Conservation (phyloP, 495 filamentous ascomycete genomes). For the Hypoxylon rickii region DNA sequence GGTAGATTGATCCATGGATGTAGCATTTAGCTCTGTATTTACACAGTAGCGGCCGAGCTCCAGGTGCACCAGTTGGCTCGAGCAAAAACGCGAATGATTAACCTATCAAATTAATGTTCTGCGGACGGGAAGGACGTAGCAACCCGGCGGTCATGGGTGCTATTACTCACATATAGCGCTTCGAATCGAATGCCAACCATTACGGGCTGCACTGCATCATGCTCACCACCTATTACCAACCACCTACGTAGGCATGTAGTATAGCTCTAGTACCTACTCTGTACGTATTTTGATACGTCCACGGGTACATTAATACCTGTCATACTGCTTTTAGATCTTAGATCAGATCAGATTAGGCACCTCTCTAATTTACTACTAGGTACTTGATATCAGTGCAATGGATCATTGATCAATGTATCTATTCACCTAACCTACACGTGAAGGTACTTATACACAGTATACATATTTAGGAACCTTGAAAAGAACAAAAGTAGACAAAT, state of each 20-base stretch:
- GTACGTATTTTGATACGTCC: no score
- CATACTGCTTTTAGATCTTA: conserved; percentile 27
- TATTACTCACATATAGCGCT: conserved; percentile 31
- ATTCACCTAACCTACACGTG: background rate
- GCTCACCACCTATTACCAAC: no score
- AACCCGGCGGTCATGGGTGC: conserved; percentile 1
- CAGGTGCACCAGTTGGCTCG: conserved; percentile 4
- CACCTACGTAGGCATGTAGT: no score
- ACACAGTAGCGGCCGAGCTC: background rate
- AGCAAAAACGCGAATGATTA: conserved; percentile 1
- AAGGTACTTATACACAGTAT: no score
- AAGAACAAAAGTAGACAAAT: no score
- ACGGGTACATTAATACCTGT: no score
- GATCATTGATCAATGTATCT: background rate
- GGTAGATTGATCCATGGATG: no score
- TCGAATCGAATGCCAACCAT: conserved; percentile 21
- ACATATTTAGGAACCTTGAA: no score
- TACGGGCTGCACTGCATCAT: conserved; percentile 19
- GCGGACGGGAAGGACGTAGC: conserved; percentile 14
- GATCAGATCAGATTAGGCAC: conserved; percentile 30
- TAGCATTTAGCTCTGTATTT: no score
- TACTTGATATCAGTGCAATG: background rate
- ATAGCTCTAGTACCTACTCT: no score
- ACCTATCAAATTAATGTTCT: no score
- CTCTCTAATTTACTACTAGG: background rate